phyloP scores from a whole-genome alignment of 1,139 yeast species.

The Saccharomycopsis crataegensis region DNA sequence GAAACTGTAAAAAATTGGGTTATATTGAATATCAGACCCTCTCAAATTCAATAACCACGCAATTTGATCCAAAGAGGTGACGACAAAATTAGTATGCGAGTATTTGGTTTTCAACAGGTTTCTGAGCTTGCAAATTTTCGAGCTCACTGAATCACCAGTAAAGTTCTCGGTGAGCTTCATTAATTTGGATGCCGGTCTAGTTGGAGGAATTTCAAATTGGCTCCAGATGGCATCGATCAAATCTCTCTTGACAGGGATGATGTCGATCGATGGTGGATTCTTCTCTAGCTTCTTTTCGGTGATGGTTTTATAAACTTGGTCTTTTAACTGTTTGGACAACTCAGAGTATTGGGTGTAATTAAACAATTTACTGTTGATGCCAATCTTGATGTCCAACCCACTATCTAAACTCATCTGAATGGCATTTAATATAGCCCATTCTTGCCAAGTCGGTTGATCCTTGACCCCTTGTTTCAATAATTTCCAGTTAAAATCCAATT shows the following conservation, averaged over 20 bases:
- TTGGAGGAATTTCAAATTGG: slow-evolving; percentile 38
- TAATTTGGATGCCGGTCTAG: slow-evolving; percentile 37
- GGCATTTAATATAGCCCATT: slow-evolving; percentile 60
- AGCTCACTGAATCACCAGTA: slow-evolving; percentile 41
- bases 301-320: neutral
- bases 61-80: slow-evolving; percentile 79
- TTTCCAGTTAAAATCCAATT: slow-evolving; percentile 83
- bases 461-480: slow-evolving; percentile 73
- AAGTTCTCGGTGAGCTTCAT: slow-evolving; percentile 37
- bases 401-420: slow-evolving; percentile 38
- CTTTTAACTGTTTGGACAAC: slow-evolving; percentile 14
- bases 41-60: slow-evolving; percentile 90
- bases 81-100: slow-evolving; percentile 36
- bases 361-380: slow-evolving; percentile 65
- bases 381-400: slow-evolving; percentile 34
- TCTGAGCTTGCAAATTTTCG: slow-evolving; percentile 32
- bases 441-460: slow-evolving; percentile 78
- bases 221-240: slow-evolving; percentile 76
- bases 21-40: slow-evolving; percentile 78
- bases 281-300: slow-evolving; percentile 20
- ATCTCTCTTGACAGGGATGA: slow-evolving; percentile 62
- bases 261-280: slow-evolving; percentile 39
- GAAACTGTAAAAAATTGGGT: slow-evolving; percentile 87
- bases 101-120: slow-evolving; percentile 31
- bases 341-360: neutral